These are phyloP conservation scores for Ambrosiella cleistominuta DNA, from an alignment of 2,329 filamentous ascomycete genomes.

Conservation along the genomic window DNA sequence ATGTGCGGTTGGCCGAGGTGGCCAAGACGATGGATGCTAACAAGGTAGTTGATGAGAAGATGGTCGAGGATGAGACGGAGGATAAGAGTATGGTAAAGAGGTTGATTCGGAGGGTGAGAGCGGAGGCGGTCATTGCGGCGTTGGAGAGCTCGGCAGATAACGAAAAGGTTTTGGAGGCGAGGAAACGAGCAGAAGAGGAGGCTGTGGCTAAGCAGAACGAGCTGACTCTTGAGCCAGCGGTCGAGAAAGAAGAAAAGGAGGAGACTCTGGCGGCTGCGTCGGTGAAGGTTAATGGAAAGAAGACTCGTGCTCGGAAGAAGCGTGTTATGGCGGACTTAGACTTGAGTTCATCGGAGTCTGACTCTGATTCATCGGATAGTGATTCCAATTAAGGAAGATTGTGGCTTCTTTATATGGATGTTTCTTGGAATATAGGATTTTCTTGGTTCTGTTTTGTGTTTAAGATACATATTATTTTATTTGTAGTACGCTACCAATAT, in stretches of 20 bases:
- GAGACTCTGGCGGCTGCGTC: conserved; percentile 2
- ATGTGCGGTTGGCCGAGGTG: conserved; percentile 36
- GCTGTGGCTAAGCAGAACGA: conserved; percentile 5
- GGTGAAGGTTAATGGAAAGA: conserved; percentile 22
- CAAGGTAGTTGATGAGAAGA: conserved; percentile 31
- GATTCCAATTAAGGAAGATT: conserved; percentile 7
- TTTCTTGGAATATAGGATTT: neutral
- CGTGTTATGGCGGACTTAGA: conserved; percentile 18
- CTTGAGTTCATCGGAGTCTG: conserved; percentile 17
- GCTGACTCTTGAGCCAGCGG: neutral
- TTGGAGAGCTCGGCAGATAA: conserved; percentile 32
- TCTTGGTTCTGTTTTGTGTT: neutral
- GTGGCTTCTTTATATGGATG: neutral
- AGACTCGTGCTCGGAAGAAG: conserved; percentile 16
- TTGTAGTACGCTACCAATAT: too few relatives aligned
- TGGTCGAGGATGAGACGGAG: conserved; percentile 25
- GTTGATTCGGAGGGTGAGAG: conserved; percentile 44
- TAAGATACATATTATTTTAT: too few relatives aligned
- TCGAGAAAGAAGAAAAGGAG: conserved; percentile 13
- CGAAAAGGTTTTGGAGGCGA: conserved; percentile 10
- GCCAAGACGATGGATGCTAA: conserved; percentile 25
- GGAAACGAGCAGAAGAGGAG: conserved; percentile 14
- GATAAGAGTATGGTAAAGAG: conserved; percentile 30
- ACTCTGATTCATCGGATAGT: conserved; percentile 18
- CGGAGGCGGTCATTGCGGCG: conserved; percentile 38